phyloP scores from a whole-genome alignment of 352 stramenopile species.

The Pythium periplocum region DNA sequence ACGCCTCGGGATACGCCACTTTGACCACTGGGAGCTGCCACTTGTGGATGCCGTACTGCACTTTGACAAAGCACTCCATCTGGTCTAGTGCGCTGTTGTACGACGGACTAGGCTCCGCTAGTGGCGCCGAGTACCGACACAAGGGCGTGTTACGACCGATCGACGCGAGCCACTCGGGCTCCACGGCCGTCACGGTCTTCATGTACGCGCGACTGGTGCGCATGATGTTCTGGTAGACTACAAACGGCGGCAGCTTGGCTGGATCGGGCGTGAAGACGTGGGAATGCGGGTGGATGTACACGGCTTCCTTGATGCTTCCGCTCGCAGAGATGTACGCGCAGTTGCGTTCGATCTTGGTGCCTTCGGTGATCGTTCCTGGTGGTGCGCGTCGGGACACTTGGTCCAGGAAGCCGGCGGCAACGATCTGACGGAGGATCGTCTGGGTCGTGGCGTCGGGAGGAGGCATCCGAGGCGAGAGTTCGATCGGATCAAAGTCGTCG shows the following conservation, averaged over 20 bases:
- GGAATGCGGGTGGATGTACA: constrained; percentile 85
- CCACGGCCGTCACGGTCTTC: constrained; percentile 96
- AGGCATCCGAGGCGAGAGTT: constrained; percentile 57
- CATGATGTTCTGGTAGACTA: constrained; percentile 79
- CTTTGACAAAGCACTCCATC: constrained; percentile 75
- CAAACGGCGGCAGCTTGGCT: constrained; percentile 55
- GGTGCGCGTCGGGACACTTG: constrained; percentile 75
- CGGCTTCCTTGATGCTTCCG: constrained; percentile 48
- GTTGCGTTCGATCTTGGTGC: constrained; percentile 80
- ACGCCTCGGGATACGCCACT: constrained; percentile 38
- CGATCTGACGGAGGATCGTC: constrained; percentile 61
- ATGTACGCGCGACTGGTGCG: constrained; percentile 89
- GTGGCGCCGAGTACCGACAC: constrained; percentile 56
- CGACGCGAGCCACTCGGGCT: constrained; percentile 94
- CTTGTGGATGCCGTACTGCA: constrained; percentile 65
- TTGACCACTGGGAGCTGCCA: constrained; percentile 57
- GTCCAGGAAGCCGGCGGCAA: constrained; percentile 75
- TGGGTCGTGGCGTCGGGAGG: constrained; percentile 60
- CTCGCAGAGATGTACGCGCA: constrained; percentile 70
- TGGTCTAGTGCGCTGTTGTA: constrained; percentile 55
- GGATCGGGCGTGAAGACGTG: constrained; percentile 72
- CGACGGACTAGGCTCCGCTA: constrained; percentile 55
- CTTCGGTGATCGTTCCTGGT: constrained; percentile 66
- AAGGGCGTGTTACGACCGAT: constrained; percentile 73
- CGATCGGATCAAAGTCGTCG: constrained; percentile 32